Base-by-base conservation (phyloP, 345 rosid genomes). In the Conringia planisiliqua region DNA sequence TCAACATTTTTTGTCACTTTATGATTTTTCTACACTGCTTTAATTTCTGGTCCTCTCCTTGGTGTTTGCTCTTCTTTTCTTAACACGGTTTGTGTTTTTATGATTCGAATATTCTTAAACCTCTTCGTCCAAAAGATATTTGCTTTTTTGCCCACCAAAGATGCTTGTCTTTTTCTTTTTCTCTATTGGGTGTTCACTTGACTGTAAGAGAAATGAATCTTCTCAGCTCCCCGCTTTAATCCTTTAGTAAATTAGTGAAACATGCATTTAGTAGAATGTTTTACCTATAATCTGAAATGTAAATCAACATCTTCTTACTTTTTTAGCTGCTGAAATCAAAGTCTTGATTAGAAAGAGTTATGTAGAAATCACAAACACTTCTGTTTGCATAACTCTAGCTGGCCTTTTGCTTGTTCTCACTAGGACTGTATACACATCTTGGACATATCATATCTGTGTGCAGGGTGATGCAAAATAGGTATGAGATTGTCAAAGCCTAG, bases 101-200 rank as follows among this genome's bases (percentile, higher is more conserved):
- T 50, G 1, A 12, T 22, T 51, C 13, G 55, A 68, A 60, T 51
- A 61, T 60, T 60, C 62, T 39, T 68, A 14, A 33, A 42, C 30
- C 26, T 58, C 36, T 38, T 47, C 5, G 24, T 33, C 17, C 20
- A 18, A 54, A 17, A 47, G 62, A 60, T 50, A 40, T 6, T 40
- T 50, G 69, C 54, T 39, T 51, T 51, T 68, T 61, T 32, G 55
- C 35, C 73, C 61, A 58, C 68, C 40, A 47, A 17, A 13, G 36
- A 46, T 32, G 47, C 35, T 32, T 32, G 1, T 32, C 6, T 1
- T 44, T 51, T 48, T 48, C 10, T 43, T 44, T 48, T 40, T 9
- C 12, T 39, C 9, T 9, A 10, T 29, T 4, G 16, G 35, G 38
- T 22, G 42, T 14, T 72, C 22, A 42, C 44, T 65, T 65, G 7